Evolutionary conservation across 768 basidiomycete species (phyloP).

Genomic region (Mycena amicta): DNA sequence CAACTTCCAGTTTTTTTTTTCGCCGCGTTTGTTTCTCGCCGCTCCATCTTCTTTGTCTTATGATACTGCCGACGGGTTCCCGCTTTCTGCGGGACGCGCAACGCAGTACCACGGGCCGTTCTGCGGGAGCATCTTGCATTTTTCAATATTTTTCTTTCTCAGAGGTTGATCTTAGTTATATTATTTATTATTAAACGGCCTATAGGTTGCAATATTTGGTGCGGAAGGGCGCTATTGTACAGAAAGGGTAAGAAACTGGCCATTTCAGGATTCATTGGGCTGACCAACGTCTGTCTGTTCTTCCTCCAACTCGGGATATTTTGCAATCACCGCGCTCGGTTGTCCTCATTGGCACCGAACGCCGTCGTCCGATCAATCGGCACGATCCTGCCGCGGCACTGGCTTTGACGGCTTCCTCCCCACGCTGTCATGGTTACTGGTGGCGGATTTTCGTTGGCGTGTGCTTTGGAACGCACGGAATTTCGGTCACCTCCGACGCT

Average conservation of each 20-base stretch:
- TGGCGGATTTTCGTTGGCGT: background rate
- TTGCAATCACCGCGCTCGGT: background rate
- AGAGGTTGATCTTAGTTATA: no score
- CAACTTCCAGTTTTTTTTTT: background rate
- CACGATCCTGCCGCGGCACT: background rate
- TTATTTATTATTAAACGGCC: no score
- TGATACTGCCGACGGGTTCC: background rate
- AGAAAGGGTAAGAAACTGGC: conserved; percentile 64
- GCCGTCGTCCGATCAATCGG: background rate
- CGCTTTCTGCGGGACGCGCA: background rate
- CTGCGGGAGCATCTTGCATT: no score
- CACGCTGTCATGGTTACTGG: background rate
- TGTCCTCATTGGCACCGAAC: background rate
- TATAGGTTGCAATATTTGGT: conserved; percentile 85
- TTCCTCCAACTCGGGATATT: no score
- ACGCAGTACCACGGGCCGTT: background rate
- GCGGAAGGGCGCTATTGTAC: conserved; percentile 81
- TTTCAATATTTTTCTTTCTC: no score
- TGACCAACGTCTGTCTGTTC: background rate
- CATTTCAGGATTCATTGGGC: background rate
- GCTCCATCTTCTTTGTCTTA: background rate
- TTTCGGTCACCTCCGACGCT: conserved; percentile 24
- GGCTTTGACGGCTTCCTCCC: background rate
- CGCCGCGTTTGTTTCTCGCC: background rate
- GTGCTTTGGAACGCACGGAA: background rate